Evolutionary conservation across 2,329 filamentous ascomycete genomes (phyloP).

Genomic region (Monosporascus sp.): DNA sequence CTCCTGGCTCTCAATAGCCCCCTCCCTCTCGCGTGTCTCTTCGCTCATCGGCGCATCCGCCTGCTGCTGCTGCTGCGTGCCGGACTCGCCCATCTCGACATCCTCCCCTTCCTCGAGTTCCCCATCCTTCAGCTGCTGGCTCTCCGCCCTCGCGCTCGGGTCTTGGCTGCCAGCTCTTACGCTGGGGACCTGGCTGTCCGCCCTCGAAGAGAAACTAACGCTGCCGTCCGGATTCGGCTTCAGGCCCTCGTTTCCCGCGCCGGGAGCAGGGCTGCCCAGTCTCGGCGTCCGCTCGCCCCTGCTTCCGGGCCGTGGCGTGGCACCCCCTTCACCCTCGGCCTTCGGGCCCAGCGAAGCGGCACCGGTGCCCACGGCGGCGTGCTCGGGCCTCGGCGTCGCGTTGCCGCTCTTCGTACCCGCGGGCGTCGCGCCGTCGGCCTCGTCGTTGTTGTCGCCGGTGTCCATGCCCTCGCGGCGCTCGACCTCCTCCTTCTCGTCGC

Average conservation of each 20-base stretch:
- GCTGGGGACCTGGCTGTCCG: conserved; percentile 33
- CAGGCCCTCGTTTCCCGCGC: conserved; percentile 23
- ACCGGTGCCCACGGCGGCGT: conserved; percentile 33
- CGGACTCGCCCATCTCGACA: conserved; percentile 32
- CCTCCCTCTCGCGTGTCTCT: conserved; percentile 26
- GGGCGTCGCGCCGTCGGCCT: conserved; percentile 31
- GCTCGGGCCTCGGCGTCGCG: conserved; percentile 34
- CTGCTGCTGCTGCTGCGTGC: conserved; percentile 26
- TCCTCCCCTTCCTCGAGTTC: conserved; percentile 31
- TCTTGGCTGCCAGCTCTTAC: conserved; percentile 30
- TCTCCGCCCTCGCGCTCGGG: conserved; percentile 24
- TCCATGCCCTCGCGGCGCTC: conserved; percentile 81
- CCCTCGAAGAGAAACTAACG: conserved; percentile 30
- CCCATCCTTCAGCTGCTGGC: conserved; percentile 30
- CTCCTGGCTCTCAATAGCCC: conserved; percentile 4
- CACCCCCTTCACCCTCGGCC: conserved; percentile 23
- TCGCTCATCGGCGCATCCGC: conserved; percentile 34
- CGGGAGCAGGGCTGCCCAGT: conserved; percentile 27
- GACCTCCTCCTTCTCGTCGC: conserved; percentile 93
- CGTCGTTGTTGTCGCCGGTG: conserved; percentile 10
- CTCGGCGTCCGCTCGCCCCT: conserved; percentile 27
- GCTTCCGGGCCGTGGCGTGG: conserved; percentile 39
- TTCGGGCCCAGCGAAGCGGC: conserved; percentile 6
- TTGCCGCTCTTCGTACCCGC: conserved; percentile 47
- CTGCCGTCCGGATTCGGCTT: conserved; percentile 27